Evolutionary conservation across 2,329 filamentous ascomycete species (phyloP).

Genomic region (Sarocladiaceae sp.): DNA sequence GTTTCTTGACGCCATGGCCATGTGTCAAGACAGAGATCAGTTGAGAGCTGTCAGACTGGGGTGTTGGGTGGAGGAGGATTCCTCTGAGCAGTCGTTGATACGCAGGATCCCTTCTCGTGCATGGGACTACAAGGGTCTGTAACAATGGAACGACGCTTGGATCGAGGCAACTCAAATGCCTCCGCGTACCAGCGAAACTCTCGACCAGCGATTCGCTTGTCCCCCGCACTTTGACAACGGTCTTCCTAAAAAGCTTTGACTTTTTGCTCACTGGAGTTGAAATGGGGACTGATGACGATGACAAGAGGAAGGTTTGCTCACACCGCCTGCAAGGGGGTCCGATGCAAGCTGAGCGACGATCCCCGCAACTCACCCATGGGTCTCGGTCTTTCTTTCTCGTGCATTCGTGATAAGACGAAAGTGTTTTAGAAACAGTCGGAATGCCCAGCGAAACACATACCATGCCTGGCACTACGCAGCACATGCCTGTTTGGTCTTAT

Average conservation of each 20-base stretch:
- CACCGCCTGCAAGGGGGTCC: neutral
- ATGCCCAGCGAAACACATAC: neutral
- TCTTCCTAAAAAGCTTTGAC: too few relatives aligned
- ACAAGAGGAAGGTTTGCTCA: neutral
- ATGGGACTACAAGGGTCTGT: slow-evolving; percentile 6
- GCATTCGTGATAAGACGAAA: neutral
- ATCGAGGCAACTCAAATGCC: too few relatives aligned
- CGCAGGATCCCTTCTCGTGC: neutral
- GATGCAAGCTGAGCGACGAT: neutral
- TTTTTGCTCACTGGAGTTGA: neutral
- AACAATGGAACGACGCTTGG: neutral
- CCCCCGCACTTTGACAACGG: neutral
- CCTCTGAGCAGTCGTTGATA: neutral
- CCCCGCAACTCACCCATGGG: too few relatives aligned
- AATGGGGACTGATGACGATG: neutral
- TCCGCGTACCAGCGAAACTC: too few relatives aligned
- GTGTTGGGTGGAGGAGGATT: neutral
- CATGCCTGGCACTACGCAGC: neutral
- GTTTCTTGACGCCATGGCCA: neutral
- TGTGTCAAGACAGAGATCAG: neutral
- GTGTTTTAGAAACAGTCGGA: neutral
- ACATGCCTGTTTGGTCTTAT: neutral
- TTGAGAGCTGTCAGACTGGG: slow-evolving; percentile 3
- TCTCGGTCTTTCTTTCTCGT: neutral
- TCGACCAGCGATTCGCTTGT: neutral